phyloP scores from a whole-genome alignment of 164 flowering plant genomes.

The Berberis vulgaris region DNA sequence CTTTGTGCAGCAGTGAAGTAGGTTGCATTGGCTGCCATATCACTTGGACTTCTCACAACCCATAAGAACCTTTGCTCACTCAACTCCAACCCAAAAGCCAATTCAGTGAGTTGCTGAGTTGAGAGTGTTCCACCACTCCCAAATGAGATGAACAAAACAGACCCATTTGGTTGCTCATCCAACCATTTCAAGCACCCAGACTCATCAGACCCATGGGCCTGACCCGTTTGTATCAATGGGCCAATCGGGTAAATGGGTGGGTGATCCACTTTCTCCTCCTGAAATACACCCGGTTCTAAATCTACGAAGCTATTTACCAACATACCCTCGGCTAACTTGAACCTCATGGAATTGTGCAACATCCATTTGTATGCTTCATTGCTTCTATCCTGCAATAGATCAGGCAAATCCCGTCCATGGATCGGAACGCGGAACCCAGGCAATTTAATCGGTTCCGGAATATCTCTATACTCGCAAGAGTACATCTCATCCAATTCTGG shows the following conservation, averaged over 20 bases:
- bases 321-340: conserved; percentile 17
- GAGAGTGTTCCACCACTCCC: conserved; percentile 77
- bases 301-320: conserved; percentile 21
- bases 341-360: conserved; percentile 12
- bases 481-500: conserved; percentile 21
- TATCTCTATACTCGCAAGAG: conserved; percentile 6
- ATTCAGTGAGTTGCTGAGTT: conserved; percentile 30
- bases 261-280: not conserved
- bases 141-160: conserved; percentile 46
- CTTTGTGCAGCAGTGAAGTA: conserved; percentile 11
- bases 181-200: conserved; percentile 19
- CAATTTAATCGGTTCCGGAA: conserved; percentile 17
- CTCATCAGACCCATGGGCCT: not conserved
- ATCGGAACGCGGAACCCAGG: conserved; percentile 28
- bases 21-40: conserved; percentile 12
- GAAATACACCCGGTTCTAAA: conserved; percentile 19
- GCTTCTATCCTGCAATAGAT: conserved; percentile 21
- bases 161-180: conserved; percentile 30
- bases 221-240: conserved; percentile 17
- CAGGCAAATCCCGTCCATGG: conserved; percentile 16
- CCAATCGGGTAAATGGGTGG: conserved; percentile 30
- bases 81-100: conserved; percentile 48
- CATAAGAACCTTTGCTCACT: conserved; percentile 35
- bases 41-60: conserved; percentile 30
- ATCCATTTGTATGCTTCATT: conserved; percentile 19